Evolutionary conservation across 306 rosid genomes (phyloP).

Genomic region (Hylodesmum podocarpum): DNA sequence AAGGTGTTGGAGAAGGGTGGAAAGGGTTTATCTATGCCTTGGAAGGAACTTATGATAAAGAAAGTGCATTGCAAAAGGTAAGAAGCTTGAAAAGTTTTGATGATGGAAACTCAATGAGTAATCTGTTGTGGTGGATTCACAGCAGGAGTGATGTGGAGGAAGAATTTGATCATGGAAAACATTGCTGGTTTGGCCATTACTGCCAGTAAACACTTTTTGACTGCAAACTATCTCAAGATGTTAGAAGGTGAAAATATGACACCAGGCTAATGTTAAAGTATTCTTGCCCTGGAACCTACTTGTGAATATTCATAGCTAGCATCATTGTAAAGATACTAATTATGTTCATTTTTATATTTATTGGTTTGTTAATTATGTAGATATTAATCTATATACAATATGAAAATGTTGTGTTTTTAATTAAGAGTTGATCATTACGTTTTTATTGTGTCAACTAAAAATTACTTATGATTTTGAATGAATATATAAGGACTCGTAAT

Average conservation of each 20-base stretch:
- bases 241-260: neutral
- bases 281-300: neutral
- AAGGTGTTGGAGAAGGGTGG: constrained; percentile 72
- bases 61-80: constrained; percentile 46
- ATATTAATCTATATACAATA: neutral
- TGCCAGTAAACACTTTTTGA: constrained; percentile 14
- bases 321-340: neutral
- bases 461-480: neutral
- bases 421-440: neutral
- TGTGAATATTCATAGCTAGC: neutral
- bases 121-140: constrained; percentile 89
- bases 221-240: neutral
- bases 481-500: neutral
- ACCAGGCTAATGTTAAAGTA: neutral
- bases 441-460: neutral
- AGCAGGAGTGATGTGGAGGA: constrained; percentile 48
- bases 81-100: constrained; percentile 56
- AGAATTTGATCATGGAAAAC: constrained; percentile 30
- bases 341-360: neutral
- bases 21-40: constrained; percentile 72
- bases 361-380: neutral
- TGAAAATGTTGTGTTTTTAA: neutral
- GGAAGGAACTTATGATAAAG: constrained; percentile 66
- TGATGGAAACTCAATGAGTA: constrained; percentile 70
- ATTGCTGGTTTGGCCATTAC: constrained; percentile 33